Evolutionary conservation across 495 filamentous ascomycete species (phyloP).

Genomic region (Lasiosphaeriaceae sp.): DNA sequence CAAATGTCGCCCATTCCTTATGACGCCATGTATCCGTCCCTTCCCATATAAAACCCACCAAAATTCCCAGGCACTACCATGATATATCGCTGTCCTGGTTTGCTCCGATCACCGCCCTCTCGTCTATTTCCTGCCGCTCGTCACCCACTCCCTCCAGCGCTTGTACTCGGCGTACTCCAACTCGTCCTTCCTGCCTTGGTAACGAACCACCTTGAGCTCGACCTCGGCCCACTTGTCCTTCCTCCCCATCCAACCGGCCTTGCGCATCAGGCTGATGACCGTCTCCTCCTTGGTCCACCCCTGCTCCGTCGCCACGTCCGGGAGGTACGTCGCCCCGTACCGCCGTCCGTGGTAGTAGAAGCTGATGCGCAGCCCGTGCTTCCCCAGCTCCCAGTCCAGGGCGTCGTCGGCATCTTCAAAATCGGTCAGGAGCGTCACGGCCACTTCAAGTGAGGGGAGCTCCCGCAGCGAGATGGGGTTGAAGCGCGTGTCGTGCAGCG

Average conservation of each 20-base stretch:
- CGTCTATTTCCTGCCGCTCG: background rate
- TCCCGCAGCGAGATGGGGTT: conserved; percentile 63
- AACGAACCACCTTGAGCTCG: conserved; percentile 69
- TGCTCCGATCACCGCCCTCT: no score
- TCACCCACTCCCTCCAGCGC: conserved; percentile 71
- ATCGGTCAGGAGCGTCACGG: conserved; percentile 70
- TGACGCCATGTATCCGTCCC: background rate
- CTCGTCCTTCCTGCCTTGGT: conserved; percentile 72
- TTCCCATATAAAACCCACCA: background rate
- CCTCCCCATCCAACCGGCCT: conserved; percentile 78
- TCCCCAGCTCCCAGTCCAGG: conserved; percentile 83
- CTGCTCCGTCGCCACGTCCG: conserved; percentile 87
- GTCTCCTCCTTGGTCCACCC: conserved; percentile 96
- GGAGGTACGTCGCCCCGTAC: conserved; percentile 83
- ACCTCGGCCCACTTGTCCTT: conserved; percentile 72
- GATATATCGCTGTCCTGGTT: no score
- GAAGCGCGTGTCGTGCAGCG: conserved; percentile 85
- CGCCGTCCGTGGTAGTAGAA: conserved; percentile 65
- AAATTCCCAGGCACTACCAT: background rate
- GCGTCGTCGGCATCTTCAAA: conserved; percentile 68
- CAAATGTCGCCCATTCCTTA: background rate
- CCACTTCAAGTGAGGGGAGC: conserved; percentile 63
- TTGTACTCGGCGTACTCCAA: conserved; percentile 70
- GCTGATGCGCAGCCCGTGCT: conserved; percentile 75
- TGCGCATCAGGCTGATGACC: conserved; percentile 82